phyloP scores from a whole-genome alignment of 805 yeast species.

The Yamadazyma takamatsuzukensis region DNA sequence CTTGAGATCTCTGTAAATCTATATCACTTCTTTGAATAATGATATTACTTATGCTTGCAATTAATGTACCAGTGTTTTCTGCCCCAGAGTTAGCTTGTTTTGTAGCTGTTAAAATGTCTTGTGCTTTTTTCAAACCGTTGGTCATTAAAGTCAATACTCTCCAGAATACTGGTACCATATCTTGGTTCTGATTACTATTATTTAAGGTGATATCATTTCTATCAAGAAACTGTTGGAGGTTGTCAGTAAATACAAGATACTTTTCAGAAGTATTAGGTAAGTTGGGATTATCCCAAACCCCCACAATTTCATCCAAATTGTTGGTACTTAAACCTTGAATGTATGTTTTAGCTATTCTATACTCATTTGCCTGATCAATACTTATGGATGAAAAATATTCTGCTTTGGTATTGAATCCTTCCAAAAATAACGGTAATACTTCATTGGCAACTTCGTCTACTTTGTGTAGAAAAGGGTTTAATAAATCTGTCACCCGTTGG shows the following conservation, averaged over 20 bases:
- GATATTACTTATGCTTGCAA: conserved; percentile 38
- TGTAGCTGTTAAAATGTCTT: conserved; percentile 23
- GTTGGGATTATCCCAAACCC: conserved; percentile 28
- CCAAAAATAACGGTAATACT: conserved; percentile 17
- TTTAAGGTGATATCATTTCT: conserved; percentile 20
- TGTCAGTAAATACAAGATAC: conserved; percentile 40
- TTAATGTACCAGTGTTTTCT: conserved; percentile 28
- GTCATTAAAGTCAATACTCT: conserved; percentile 34
- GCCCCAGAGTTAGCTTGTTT: conserved; percentile 15
- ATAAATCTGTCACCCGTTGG: conserved; percentile 7
- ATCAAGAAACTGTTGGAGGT: conserved; percentile 41
- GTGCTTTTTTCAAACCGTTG: conserved; percentile 34
- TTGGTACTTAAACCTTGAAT: conserved; percentile 23
- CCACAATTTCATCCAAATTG: conserved; percentile 21
- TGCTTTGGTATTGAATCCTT: conserved; percentile 10
- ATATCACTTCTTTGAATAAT: conserved; percentile 51
- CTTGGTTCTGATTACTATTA: conserved; percentile 3
- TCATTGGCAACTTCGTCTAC: conserved; percentile 18
- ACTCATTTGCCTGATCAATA: conserved; percentile 25
- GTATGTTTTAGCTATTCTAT: conserved; percentile 25
- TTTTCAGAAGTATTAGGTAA: conserved; percentile 31
- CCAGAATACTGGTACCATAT: conserved; percentile 32
- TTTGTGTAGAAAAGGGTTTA: conserved; percentile 17
- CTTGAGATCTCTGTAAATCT: conserved; percentile 45
- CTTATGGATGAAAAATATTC: conserved; percentile 27